A percentile compares a stretch with the other conserved stretches of the same genome.
Evolutionary conservation across 2,329 filamentous ascomycete genomes (phyloP).

Genomic region (Coniosporium tulheliwenetii): DNA sequence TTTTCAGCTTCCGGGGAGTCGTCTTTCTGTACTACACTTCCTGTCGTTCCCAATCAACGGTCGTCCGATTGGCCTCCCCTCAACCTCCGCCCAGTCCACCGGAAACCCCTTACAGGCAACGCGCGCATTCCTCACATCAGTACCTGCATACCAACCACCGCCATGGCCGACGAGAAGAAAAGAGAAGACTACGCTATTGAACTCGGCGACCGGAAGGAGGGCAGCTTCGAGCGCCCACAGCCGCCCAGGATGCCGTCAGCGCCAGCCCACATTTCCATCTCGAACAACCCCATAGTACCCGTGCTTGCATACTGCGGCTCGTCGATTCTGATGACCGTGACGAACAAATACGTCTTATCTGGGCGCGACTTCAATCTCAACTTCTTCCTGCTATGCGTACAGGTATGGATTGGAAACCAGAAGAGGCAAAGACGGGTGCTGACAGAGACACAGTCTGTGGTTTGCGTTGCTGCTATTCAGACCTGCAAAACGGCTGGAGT

Average conservation of each 20-base stretch:
- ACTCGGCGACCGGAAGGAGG: conserved; percentile 45
- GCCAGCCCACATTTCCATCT: conserved; percentile 23
- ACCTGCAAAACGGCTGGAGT: conserved; percentile 65
- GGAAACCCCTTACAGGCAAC: too few relatives aligned
- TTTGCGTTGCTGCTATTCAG: conserved; percentile 76
- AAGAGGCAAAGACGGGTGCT: not conserved
- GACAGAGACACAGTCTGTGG: conserved; percentile 49
- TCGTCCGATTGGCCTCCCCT: too few relatives aligned
- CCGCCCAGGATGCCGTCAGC: conserved; percentile 33
- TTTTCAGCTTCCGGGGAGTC: too few relatives aligned
- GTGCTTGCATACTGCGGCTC: conserved; percentile 84
- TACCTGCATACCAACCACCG: too few relatives aligned
- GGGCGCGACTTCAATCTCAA: conserved; percentile 87
- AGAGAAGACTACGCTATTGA: conserved; percentile 60
- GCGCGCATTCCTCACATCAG: too few relatives aligned
- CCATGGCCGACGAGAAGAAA: conserved; percentile 82
- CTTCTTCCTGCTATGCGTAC: conserved; percentile 83
- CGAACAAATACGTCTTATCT: conserved; percentile 96
- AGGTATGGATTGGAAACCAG: conserved; percentile 43
- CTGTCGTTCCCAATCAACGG: too few relatives aligned
- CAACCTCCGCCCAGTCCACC: too few relatives aligned
- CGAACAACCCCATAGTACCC: conserved; percentile 59
- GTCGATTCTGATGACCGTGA: conserved; percentile 99
- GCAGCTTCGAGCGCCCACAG: conserved; percentile 25
- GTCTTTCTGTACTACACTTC: too few relatives aligned